These are phyloP conservation scores for Irpex sp. DNA, from an alignment of 1,284 basidiomycete genomes.

Conservation along the genomic window DNA sequence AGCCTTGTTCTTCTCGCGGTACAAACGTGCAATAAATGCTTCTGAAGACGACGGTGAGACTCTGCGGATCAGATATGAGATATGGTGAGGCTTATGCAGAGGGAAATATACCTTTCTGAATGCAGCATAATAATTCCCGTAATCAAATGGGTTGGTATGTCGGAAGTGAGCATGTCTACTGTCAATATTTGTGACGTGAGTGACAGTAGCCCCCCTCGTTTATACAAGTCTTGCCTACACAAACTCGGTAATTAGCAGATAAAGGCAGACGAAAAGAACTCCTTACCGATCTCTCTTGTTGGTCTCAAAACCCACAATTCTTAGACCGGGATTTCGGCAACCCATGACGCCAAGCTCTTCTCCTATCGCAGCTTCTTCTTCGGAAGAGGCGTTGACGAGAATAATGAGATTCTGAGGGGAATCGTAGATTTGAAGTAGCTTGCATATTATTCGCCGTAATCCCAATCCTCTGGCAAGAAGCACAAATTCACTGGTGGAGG, in stretches of 20 bases:
- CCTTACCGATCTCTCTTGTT: constrained; percentile 74
- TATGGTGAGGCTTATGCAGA: background rate
- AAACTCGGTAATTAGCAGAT: background rate
- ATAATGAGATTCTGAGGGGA: constrained; percentile 83
- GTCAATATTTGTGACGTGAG: constrained; percentile 94
- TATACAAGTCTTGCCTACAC: constrained; percentile 81
- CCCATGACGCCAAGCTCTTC: constrained; percentile 93
- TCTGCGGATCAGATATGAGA: constrained; percentile 34
- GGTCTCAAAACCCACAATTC: constrained; percentile 85
- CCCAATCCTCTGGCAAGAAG: constrained; percentile 88
- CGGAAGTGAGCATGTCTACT: constrained; percentile 90
- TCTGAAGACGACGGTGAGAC: constrained; percentile 84
- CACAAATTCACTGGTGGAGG: constrained; percentile 77
- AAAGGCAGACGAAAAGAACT: background rate
- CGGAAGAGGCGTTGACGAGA: constrained; percentile 82
- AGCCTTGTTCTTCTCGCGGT: constrained; percentile 79
- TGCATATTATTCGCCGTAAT: constrained; percentile 77
- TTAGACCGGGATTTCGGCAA: constrained; percentile 81
- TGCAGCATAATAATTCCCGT: constrained; percentile 94
- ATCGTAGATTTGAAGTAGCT: constrained; percentile 89
- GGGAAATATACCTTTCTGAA: constrained; percentile 71
- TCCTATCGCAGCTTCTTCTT: constrained; percentile 89
- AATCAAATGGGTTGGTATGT: constrained; percentile 82
- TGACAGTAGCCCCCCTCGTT: constrained; percentile 84
- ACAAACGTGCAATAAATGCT: constrained; percentile 88